Base-by-base conservation (phyloP, 2,329 filamentous ascomycete species). In the Colletotrichum lentis region DNA sequence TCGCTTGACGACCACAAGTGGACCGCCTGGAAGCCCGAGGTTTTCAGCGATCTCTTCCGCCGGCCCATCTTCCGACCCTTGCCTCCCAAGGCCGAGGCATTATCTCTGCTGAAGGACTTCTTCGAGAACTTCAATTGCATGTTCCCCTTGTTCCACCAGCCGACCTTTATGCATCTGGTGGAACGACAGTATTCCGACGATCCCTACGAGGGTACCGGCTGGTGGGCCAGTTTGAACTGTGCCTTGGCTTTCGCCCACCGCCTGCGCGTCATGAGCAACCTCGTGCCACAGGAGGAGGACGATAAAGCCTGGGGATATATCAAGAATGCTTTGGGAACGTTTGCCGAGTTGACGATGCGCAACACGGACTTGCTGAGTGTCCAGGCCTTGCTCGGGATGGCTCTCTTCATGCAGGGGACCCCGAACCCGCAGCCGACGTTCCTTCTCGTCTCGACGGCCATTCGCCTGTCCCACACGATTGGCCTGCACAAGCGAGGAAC, bases 101-200 rank as follows among this genome's bases (percentile, higher is more conserved):
- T 96, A 69, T 96, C 93, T 1, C 82, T 98, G 44, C 87, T 97
- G 69, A 93, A 91, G 78, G 96, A 99, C 78, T 99, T 91, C 76
- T 99, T 99, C 73, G 93, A 97, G 75, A 97, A 97, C 80, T 98
- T 99, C 85, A 99, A 99, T 82, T 96, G 93, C 87, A 95, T 98
- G 87, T 97, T 98, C 76, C 96, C 96, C 6, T 84, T 99, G 4
- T 99, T 97, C 75, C 96, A 99, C 78, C 94, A 97, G 77, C 94
- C 95, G 1, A 98, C 96, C 0, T 99, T 99, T 76, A 98, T 98
- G 93, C 94, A 97, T 76, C 84, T 98, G 5, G 94, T 97, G 39
- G 94, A 98, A 75, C 89, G 91, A 73, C 95, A 98, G 77, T 99
- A 98, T 79, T 96, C 94, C 0, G 83, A 89, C 57, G 92, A 98